phyloP scores from a whole-genome alignment of 768 basidiomycete species.

The Cystobasidium ongulense region DNA sequence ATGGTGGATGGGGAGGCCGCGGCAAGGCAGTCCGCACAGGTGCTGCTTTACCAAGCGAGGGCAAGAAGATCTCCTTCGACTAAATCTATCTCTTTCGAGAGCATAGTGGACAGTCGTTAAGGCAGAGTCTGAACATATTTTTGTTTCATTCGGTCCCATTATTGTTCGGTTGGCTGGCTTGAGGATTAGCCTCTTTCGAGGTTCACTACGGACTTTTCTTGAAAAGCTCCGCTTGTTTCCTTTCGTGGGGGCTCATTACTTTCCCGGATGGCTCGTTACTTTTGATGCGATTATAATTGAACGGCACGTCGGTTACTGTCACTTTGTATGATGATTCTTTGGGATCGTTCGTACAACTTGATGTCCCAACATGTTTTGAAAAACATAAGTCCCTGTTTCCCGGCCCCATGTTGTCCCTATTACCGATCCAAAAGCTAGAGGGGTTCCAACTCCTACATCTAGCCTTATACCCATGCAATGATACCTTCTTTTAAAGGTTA shows the following conservation, averaged over 20 bases:
- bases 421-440: neutral
- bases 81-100: neutral
- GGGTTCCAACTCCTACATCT: too few species aligned
- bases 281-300: neutral
- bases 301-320: neutral
- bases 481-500: neutral
- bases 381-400: neutral
- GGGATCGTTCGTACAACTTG: neutral
- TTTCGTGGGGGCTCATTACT: neutral
- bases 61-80: conserved; percentile 47
- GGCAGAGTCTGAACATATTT: neutral
- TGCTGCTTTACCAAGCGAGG: conserved; percentile 58
- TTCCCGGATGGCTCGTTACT: neutral
- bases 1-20: conserved; percentile 28
- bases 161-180: neutral
- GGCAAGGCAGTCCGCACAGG: conserved; percentile 52
- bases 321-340: neutral
- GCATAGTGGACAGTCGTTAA: neutral
- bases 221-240: neutral
- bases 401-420: neutral
- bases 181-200: neutral
- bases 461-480: neutral
- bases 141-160: neutral
- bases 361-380: neutral
- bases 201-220: neutral